These are phyloP conservation scores for Cladophialophora chaetospira DNA, from an alignment of 2,329 filamentous ascomycete genomes.

Conservation along the genomic window DNA sequence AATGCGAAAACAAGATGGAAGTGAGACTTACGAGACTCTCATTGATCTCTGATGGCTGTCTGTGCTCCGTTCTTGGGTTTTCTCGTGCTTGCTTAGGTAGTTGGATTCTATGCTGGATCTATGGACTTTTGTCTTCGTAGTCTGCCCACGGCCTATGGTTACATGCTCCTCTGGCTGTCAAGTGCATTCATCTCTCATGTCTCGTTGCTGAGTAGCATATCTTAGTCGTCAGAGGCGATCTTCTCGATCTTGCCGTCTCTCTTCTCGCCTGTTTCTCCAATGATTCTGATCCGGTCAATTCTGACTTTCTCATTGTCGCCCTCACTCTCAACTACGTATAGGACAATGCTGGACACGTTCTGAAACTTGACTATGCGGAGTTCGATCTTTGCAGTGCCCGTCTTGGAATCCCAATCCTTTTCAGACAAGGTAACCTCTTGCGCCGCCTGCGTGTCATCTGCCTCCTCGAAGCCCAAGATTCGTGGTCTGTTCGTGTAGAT, in stretches of 20 bases:
- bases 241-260: slow-evolving; percentile 93
- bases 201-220: neutral
- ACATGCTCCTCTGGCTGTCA: neutral
- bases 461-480: slow-evolving; percentile 92
- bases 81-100: no score
- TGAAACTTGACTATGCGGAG: slow-evolving; percentile 97
- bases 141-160: neutral
- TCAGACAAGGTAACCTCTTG: slow-evolving; percentile 75
- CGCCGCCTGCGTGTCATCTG: slow-evolving; percentile 78
- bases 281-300: slow-evolving; percentile 62
- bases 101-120: neutral
- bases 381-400: slow-evolving; percentile 70
- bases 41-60: no score
- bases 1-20: no score
- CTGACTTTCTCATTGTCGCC: slow-evolving; percentile 82
- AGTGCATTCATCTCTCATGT: slow-evolving; percentile 26
- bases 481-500: slow-evolving; percentile 86
- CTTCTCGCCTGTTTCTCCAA: slow-evolving; percentile 90
- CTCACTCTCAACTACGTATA: slow-evolving; percentile 88
- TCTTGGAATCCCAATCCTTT: slow-evolving; percentile 74
- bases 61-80: no score
- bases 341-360: slow-evolving; percentile 79
- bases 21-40: no score
- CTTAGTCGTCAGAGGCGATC: slow-evolving; percentile 68
- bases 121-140: slow-evolving; percentile 1